phyloP scores from a whole-genome alignment of 2,329 filamentous ascomycete genomes.

The Plectosphaerella sp. region DNA sequence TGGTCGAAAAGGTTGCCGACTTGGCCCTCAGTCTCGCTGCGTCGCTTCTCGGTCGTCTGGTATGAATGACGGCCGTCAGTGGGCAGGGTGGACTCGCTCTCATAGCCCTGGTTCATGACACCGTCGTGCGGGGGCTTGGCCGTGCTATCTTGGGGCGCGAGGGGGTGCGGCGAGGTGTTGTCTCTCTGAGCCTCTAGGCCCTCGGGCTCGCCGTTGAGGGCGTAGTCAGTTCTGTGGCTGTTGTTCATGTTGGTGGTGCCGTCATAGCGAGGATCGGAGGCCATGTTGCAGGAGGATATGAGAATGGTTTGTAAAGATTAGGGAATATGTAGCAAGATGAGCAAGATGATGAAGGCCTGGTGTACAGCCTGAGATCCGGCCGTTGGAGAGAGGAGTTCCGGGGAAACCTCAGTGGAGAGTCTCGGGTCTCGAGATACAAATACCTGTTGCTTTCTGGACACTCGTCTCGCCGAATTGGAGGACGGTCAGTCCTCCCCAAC shows the following conservation, averaged over 20 bases:
- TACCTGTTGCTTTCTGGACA: not conserved
- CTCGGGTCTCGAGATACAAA: not conserved
- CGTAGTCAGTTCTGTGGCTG: not conserved
- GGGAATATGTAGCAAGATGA: not conserved
- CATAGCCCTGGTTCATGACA: no score
- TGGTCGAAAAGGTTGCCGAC: constrained; percentile 21
- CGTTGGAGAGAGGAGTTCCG: not conserved
- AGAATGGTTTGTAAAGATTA: not conserved
- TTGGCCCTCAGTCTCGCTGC: constrained; percentile 1
- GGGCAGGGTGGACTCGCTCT: not conserved
- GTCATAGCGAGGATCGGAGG: not conserved
- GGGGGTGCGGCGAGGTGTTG: not conserved
- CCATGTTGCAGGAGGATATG: not conserved
- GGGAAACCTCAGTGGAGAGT: not conserved
- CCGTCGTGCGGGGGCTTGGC: not conserved
- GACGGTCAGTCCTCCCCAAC: not conserved
- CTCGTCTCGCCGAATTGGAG: not conserved
- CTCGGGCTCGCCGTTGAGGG: not conserved
- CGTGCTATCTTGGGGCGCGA: not conserved
- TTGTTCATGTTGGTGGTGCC: not conserved
- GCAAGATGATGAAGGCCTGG: not conserved
- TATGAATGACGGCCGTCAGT: not conserved
- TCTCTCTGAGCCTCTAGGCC: not conserved
- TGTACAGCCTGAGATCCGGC: no score
- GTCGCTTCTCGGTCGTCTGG: not conserved